Evolutionary conservation across 495 filamentous ascomycete genomes (phyloP), one percentile per base, ranked within the genome.

Genomic region (Eremomyces bilateralis): DNA sequence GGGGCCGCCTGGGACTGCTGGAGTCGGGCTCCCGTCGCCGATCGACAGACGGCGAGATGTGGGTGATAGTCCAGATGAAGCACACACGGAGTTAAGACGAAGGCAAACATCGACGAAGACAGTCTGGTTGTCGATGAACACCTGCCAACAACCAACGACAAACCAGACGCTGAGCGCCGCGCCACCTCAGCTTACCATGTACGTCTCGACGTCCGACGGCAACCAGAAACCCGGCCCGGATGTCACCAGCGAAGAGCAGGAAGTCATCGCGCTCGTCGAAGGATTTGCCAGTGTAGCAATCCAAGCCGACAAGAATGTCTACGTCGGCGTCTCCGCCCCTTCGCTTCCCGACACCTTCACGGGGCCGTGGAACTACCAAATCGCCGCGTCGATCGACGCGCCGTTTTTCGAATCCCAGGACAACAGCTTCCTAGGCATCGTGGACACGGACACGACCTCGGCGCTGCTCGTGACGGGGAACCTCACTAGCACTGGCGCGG

Each of bases 311-410:
- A 56, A 55, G 8, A 67, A 78, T 46, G 59, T 92, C 13, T 92
- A 73, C 46, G 63, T 95, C 22, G 71, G 69, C 2, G 61, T 99
- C 1, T 59, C 61, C 19, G 83, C 81, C 2, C 73, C 76, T 0
- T 59, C 67, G 15, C 53, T 69, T 3, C 60, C 68, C 1, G 43
- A 51, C 20, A 50, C 49, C 4, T 79, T 67, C 40, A 50, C 51
- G 0, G 72, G 71, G 5, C 51, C 46, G 1, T 95, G 77, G 52
- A 75, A 69, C 38, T 84, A 80, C 45, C 59, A 85, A 43, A 54
- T 99, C 3, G 78, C 80, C 1, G 73, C 70, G n/a, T 94, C 88
- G 4, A 74, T 73, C 25, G 76, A 90, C 41, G 45, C 56, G 28
- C 45, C 59, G 0, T 65, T 73, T 36, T 56, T 91, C 15, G 63